Evolutionary conservation across 257 asterid species (phyloP), one percentile per base, ranked within the genome.

Genomic region (Apocynum venetum): DNA sequence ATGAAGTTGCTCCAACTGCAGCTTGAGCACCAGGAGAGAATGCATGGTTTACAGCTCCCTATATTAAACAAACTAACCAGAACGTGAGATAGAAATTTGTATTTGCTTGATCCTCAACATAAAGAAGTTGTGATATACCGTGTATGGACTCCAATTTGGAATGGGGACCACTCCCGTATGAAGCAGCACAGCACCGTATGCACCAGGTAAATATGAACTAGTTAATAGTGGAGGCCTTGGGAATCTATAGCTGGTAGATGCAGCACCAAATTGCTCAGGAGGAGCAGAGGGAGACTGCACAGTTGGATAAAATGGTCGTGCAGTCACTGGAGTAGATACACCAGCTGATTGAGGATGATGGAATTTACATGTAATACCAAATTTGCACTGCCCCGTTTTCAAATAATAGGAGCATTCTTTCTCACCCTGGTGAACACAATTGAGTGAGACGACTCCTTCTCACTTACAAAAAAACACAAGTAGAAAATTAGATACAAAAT

Each of bases 371-470:
- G 95, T 85, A 76, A 86, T 74, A 80, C 96, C 98, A 73, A 89
- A 93, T 81, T 92, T 93, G 94, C 98, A 93, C 82, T 87, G 97
- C 96, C 97, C 97, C 96, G 89, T 88, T 89, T 88, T 90, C 94
- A 92, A 89, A 92, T 93, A 93, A 84, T 91, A 89, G 93, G 98
- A 88, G 96, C 98, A 93, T 82, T 89, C 97, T 81, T 85, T 86
- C 86, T 90, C 96, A 38, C 89, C 97, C 97, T 93, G 38, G 91
- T 81, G 35, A 19, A 76, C 17, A 13, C 51, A 70, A 75, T 44
- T 63, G 38, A 51, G 56, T 73, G 48, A 53, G 72, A 77, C 72
- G 48, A 76, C 63, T 44, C 60, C 48, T 35, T 65, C 59, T 5
- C 75, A 72, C 68, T 59, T 65, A 81, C n/a, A 56, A 0, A 46